phyloP scores from a whole-genome alignment of 202 grass and related monocot species.

The Hordeum pubiflorum region DNA sequence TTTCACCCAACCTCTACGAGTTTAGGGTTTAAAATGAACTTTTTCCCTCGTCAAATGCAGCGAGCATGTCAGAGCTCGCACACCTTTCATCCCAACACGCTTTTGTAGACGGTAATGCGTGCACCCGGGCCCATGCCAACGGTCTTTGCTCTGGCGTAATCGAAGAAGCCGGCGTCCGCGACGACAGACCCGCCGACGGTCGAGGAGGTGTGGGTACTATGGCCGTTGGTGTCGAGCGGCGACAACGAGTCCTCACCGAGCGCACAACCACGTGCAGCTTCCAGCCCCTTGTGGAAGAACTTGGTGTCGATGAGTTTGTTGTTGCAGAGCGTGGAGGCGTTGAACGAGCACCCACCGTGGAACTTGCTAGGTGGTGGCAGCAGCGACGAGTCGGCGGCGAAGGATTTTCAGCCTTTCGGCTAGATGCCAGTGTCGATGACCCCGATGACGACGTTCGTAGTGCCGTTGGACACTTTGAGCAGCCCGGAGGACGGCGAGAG shows the following conservation, averaged over 20 bases:
- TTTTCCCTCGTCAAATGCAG: background rate
- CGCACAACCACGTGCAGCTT: background rate
- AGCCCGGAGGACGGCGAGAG: background rate
- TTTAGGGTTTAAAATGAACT: too few species aligned
- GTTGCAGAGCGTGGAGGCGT: conserved; percentile 21
- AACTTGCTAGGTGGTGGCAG: conserved; percentile 1
- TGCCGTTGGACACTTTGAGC: background rate
- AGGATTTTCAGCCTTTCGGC: conserved; percentile 25
- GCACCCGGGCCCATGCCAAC: too few species aligned
- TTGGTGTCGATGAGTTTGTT: conserved; percentile 31
- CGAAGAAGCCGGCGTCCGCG: background rate
- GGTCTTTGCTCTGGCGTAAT: too few species aligned
- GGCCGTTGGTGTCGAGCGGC: conserved; percentile 13
- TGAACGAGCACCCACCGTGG: conserved; percentile 30
- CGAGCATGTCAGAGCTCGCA: background rate
- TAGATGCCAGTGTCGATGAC: conserved; percentile 9
- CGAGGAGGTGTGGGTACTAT: background rate
- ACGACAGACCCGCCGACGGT: background rate
- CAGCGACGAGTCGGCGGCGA: conserved; percentile 16
- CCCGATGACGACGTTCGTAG: background rate
- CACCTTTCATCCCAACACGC: conserved; percentile 33
- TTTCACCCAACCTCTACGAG: too few species aligned
- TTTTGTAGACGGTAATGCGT: background rate
- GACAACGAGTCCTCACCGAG: background rate
- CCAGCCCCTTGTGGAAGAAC: conserved; percentile 34